Percentiles rank a stretch among this genome's conserved stretches.
phyloP scores from a whole-genome alignment of 257 asterid genomes.

The Penstemon eatonii region DNA sequence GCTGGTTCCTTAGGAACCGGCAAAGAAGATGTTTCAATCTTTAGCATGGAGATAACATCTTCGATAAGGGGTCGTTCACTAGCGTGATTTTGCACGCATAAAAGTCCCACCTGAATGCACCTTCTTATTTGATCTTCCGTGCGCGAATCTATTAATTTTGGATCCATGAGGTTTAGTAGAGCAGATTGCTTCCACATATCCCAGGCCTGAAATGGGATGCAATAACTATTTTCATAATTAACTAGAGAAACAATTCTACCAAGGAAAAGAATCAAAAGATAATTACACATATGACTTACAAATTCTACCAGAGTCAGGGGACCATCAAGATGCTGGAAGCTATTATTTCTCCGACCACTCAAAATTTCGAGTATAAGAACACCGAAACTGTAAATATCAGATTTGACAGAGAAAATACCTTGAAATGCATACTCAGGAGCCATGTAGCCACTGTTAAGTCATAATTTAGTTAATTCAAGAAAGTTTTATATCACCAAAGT shows the following conservation, averaged over 20 bases:
- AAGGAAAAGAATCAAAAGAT: too few species aligned
- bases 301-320: constrained; percentile 41
- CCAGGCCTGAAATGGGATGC: constrained; percentile 37
- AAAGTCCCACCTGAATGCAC: constrained; percentile 39
- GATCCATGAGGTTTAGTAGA: constrained; percentile 37
- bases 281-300: constrained; percentile 29
- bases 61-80: constrained; percentile 38
- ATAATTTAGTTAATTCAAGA: neutral
- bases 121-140: constrained; percentile 25
- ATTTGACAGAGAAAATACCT: constrained; percentile 46
- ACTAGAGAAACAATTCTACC: neutral
- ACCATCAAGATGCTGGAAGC: constrained; percentile 30
- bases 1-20: constrained; percentile 36
- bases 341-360: constrained; percentile 40
- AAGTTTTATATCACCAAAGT: neutral
- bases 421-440: constrained; percentile 45
- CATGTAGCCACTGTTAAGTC: constrained; percentile 42
- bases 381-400: constrained; percentile 51
- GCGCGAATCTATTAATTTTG: constrained; percentile 17
- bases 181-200: constrained; percentile 36
- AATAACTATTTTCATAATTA: neutral
- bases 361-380: constrained; percentile 40
- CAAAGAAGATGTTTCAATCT: constrained; percentile 27
- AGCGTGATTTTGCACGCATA: constrained; percentile 40
- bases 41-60: constrained; percentile 41